These are phyloP conservation scores for Kodamaea neixiangensis DNA, from an alignment of 805 yeast genomes.

Conservation along the genomic window DNA sequence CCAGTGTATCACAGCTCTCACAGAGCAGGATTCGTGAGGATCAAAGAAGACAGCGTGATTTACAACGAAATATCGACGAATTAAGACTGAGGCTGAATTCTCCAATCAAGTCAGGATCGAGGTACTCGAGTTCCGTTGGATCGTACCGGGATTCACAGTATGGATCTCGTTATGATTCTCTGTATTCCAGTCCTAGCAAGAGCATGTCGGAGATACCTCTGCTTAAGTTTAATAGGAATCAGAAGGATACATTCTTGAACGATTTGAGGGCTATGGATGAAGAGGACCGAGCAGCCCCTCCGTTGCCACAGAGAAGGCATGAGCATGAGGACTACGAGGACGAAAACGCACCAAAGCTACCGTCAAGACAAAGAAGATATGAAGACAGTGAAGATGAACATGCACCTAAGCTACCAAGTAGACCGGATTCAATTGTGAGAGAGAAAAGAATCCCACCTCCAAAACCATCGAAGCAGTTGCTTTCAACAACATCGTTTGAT, in stretches of 20 bases:
- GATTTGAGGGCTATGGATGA: conserved; percentile 10
- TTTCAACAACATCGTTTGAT: conserved; percentile 11
- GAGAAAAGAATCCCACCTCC: conserved; percentile 15
- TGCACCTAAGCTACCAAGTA: conserved; percentile 6
- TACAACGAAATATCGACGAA: conserved; percentile 34
- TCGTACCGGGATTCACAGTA: neutral
- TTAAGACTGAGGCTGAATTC: conserved; percentile 28
- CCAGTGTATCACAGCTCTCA: conserved; percentile 36
- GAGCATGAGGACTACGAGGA: conserved; percentile 6
- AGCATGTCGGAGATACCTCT: conserved; percentile 7
- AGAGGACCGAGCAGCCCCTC: conserved; percentile 18
- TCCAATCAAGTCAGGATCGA: conserved; percentile 18
- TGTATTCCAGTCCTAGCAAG: neutral
- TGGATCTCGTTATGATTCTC: neutral
- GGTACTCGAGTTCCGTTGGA: conserved; percentile 1
- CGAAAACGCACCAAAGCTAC: conserved; percentile 17
- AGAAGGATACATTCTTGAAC: conserved; percentile 6
- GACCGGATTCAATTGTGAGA: neutral
- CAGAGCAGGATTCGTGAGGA: conserved; percentile 37
- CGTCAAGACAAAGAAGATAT: conserved; percentile 14
- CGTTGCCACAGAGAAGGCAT: conserved; percentile 14
- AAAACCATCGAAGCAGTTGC: conserved; percentile 13
- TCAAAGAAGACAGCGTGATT: conserved; percentile 34
- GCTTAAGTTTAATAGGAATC: conserved; percentile 1
- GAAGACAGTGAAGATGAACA: neutral